Evolutionary conservation across 768 basidiomycete genomes (phyloP), one percentile per base, ranked within the genome.

Genomic region (Mycena polygramma): DNA sequence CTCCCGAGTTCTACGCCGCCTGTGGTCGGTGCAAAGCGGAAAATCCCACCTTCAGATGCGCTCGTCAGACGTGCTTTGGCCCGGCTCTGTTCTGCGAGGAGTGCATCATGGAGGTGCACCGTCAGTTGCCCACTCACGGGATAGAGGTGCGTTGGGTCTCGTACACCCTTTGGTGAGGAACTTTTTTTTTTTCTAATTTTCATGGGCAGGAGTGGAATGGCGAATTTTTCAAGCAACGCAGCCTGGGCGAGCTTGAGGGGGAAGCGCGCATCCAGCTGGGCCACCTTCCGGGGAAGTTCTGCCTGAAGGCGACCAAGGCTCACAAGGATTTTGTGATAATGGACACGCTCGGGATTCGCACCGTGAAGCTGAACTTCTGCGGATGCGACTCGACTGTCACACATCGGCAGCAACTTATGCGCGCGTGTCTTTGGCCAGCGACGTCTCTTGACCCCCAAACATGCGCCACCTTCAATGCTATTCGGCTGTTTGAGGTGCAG

Each of bases 41-140:
- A 20, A 30, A 54, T 17, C 53, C 53, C 11, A 14, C 3, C 11
- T 54, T 54, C 36, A 17, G 57, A 19, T 58, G 57, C n/a, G 57
- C 41, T 7, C 39, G 41, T 22, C 57, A 58, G 57, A 45, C 37
- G 13, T 58, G 37, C 20, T 11, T 58, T n/a, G 57, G 57, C 20
- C n/a, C 37, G n/a, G 39, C 11, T 10, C n/a, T 58, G 39, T 58
- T 41, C 36, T 69, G 68, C 54, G 37, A 26, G n/a, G 26, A 55
- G n/a, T 71, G 69, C 41, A 41, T 66, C 45, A 46, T 60, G 26
- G 64, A 59, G 20, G 4, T 46, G 39, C 69, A 71, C 30, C 1
- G 24, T 6, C 48, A 49, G 19, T 24, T 49, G 9, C 69, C 69
- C 8, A 52, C 65, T 2, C 69, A 71, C 39, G 36, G 24, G 35